Percentiles rank a stretch among this genome's conserved stretches.
Conservation (phyloP, 192 early-diverging fungal species). For the Spizellomyces punctatus region DNA sequence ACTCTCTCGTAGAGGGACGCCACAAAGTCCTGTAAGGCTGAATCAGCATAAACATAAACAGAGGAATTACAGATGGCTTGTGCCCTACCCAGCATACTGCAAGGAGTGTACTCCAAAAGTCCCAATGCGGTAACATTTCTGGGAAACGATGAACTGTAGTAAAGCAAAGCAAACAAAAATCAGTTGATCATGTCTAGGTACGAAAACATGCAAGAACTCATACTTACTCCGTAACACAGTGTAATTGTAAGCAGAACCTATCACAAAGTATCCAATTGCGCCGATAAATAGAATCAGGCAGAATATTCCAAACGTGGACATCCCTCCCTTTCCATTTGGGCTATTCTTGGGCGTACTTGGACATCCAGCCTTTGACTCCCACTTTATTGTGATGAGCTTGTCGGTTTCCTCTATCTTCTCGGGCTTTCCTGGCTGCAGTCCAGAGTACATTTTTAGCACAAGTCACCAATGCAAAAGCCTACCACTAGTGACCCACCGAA, state of each 20-base stretch:
- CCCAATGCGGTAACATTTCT: constrained; percentile 26
- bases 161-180: no score
- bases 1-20: background rate
- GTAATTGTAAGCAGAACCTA: constrained; percentile 23
- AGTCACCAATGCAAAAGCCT: no score
- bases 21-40: background rate
- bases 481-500: no score
- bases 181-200: no score
- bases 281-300: constrained; percentile 11
- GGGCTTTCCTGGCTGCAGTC: no score
- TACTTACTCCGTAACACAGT: constrained; percentile 21
- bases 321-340: background rate
- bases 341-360: background rate
- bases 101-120: constrained; percentile 16
- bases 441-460: no score
- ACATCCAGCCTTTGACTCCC: no score
- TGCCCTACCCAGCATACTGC: constrained; percentile 9
- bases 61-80: background rate
- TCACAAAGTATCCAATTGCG: constrained; percentile 8
- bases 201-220: no score
- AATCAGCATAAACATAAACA: background rate
- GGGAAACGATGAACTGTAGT: background rate
- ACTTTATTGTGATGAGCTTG: no score
- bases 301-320: constrained; percentile 14
- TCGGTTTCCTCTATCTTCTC: no score